A percentile compares a stretch with the other conserved stretches of the same genome.
Conservation (phyloP, 2,329 filamentous ascomycete species). For the Aureobasidium sp. region DNA sequence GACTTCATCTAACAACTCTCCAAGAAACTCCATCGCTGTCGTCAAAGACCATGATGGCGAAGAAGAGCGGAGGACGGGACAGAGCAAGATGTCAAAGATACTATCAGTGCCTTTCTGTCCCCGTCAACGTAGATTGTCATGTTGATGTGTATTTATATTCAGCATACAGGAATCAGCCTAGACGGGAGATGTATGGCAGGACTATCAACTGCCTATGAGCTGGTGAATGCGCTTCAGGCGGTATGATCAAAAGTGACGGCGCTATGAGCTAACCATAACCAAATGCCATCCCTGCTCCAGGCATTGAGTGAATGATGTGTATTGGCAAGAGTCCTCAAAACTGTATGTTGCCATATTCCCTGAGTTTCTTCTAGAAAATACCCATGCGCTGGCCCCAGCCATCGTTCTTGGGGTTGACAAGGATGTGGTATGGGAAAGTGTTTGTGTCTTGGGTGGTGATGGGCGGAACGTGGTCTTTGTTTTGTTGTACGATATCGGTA, state of each 20-base stretch:
- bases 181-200: no score
- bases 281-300: no score
- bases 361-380: conserved; percentile 48
- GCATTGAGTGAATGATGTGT: no score
- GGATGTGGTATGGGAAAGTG: conserved; percentile 91
- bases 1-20: no score
- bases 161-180: neutral
- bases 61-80: neutral
- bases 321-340: no score
- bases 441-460: conserved; percentile 89
- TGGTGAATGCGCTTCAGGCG: no score
- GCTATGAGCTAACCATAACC: no score
- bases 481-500: conserved; percentile 73
- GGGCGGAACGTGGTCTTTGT: conserved; percentile 94
- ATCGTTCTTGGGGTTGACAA: conserved; percentile 54
- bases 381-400: conserved; percentile 75
- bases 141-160: neutral
- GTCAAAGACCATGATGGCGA: neutral
- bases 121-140: neutral
- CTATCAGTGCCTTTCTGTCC: neutral
- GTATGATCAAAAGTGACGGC: no score
- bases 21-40: neutral
- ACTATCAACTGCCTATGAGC: no score
- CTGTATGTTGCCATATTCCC: neutral
- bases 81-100: neutral